Conservation (phyloP, 2,329 filamentous ascomycete species). For the Cladophialophora yegresii region DNA sequence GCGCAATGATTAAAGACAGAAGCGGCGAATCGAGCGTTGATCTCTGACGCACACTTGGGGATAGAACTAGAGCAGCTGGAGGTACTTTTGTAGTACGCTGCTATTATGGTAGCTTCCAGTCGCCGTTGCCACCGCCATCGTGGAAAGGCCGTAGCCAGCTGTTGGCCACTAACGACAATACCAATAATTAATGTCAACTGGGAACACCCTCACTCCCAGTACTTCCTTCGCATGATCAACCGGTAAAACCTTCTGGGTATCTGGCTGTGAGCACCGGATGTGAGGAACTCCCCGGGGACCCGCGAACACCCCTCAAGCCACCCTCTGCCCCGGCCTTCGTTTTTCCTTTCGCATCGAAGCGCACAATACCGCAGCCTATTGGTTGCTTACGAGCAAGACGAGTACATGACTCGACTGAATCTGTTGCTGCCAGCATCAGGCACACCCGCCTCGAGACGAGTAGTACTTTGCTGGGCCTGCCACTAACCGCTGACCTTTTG, state of each 20-base stretch:
- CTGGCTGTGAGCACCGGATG: background rate
- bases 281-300: background rate
- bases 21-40: slow-evolving; percentile 10
- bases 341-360: background rate
- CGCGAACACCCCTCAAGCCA: background rate
- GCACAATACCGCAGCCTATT: background rate
- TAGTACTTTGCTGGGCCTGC: background rate
- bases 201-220: background rate
- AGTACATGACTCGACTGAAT: slow-evolving; percentile 15
- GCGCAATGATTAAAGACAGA: slow-evolving; percentile 8
- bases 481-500: slow-evolving; percentile 12
- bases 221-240: background rate
- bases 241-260: background rate
- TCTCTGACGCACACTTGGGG: slow-evolving; percentile 19
- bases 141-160: background rate
- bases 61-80: slow-evolving; percentile 10
- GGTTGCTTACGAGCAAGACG: background rate
- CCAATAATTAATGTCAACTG: background rate
- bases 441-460: background rate
- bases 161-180: background rate
- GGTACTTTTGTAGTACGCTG: slow-evolving; percentile 16
- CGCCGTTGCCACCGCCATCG: slow-evolving; percentile 6
- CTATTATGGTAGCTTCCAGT: background rate
- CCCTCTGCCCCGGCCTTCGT: background rate
- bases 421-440: background rate